phyloP scores from a whole-genome alignment of 2,329 filamentous ascomycete species.

The Trichoderma afroharzianum region DNA sequence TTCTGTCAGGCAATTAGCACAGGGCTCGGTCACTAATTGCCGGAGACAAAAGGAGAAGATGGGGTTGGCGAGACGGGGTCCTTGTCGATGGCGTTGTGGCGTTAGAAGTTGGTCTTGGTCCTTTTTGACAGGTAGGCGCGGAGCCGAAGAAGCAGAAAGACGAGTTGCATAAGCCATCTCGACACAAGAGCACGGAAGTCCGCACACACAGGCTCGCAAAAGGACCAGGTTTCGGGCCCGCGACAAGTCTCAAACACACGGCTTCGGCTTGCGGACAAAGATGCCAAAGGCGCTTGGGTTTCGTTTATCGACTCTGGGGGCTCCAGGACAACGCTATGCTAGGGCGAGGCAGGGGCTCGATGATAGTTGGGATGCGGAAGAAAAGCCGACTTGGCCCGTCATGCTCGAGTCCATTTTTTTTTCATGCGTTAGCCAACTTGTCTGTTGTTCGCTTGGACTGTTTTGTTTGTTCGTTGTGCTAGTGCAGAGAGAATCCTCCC shows the following conservation, averaged over 20 bases:
- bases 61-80: background rate
- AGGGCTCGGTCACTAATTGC: constrained; percentile 4
- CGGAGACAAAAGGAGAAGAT: background rate
- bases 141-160: background rate
- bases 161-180: background rate
- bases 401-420: background rate
- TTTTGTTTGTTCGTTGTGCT: background rate
- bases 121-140: background rate
- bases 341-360: background rate
- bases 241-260: background rate
- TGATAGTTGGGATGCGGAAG: constrained; percentile 8
- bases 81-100: background rate
- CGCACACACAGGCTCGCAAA: background rate
- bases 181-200: background rate
- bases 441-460: background rate
- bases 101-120: background rate
- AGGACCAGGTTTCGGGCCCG: background rate
- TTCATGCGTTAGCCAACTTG: constrained; percentile 8
- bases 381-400: constrained; percentile 14
- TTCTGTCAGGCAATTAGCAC: constrained; percentile 4
- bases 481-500: background rate
- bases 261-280: background rate
- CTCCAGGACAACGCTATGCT: background rate
- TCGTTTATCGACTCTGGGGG: constrained; percentile 6
- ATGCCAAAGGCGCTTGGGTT: constrained; percentile 6